phyloP scores from a whole-genome alignment of 2,329 filamentous ascomycete species.

The Apiospora arundinis region DNA sequence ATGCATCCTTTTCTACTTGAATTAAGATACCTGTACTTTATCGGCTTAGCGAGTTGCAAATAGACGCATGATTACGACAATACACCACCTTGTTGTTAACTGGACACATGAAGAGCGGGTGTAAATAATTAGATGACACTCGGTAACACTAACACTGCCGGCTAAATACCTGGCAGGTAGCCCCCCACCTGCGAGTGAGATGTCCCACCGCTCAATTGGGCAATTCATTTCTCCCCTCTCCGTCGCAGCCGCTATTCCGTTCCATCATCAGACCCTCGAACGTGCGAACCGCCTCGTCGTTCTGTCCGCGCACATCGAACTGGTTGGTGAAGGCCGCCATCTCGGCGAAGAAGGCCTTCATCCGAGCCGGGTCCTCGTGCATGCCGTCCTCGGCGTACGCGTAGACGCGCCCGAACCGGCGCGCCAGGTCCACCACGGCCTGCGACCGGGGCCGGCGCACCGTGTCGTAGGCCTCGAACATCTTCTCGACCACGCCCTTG shows the following conservation, averaged over 20 bases:
- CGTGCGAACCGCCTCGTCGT: slow-evolving; percentile 31
- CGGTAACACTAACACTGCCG: too few relatives aligned
- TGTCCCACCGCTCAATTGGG: neutral
- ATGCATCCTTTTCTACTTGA: too few relatives aligned
- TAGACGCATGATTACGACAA: too few relatives aligned
- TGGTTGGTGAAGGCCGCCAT: slow-evolving; percentile 40
- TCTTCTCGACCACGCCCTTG: slow-evolving; percentile 28
- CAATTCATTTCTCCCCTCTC: neutral
- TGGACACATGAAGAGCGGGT: too few relatives aligned
- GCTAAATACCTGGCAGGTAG: too few relatives aligned
- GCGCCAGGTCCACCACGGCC: slow-evolving; percentile 38
- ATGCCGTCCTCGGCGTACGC: slow-evolving; percentile 37
- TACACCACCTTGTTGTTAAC: too few relatives aligned
- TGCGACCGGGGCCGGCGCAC: slow-evolving; percentile 40
- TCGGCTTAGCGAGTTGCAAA: too few relatives aligned
- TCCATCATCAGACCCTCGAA: slow-evolving; percentile 25
- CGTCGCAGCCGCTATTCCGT: neutral
- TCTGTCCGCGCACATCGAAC: slow-evolving; percentile 39
- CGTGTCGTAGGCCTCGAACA: slow-evolving; percentile 38
- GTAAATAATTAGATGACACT: too few relatives aligned
- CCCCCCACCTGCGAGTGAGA: neutral
- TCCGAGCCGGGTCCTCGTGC: slow-evolving; percentile 37
- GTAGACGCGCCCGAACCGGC: slow-evolving; percentile 38
- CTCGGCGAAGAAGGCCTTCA: slow-evolving; percentile 36
- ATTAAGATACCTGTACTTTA: too few relatives aligned